These are phyloP conservation scores for Catharanthus roseus DNA, from an alignment of 257 asterid genomes.

Conservation along the genomic window DNA sequence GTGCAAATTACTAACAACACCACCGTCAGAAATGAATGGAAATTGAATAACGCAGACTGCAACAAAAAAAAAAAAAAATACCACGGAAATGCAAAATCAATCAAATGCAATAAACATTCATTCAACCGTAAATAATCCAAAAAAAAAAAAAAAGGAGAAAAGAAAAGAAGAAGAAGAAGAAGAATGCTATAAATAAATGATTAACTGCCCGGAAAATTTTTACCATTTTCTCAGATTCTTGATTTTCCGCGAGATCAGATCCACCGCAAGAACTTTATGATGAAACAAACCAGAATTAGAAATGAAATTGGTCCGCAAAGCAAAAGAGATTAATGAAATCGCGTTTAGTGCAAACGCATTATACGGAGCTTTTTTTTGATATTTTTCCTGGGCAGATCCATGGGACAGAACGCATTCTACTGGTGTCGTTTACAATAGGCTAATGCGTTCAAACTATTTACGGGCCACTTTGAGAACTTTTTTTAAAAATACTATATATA, in stretches of 20 bases:
- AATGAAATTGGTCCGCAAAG: too few species aligned
- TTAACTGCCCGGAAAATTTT: not conserved
- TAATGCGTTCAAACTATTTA: too few species aligned
- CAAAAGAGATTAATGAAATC: too few species aligned
- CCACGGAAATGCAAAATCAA: not conserved
- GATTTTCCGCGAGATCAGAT: not conserved
- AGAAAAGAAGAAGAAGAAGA: not conserved
- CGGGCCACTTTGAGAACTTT: too few species aligned
- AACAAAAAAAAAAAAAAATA: not conserved
- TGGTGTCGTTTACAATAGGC: too few species aligned
- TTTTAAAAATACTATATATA: too few species aligned
- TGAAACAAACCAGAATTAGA: not conserved
- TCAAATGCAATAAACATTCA: not conserved
- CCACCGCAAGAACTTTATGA: not conserved
- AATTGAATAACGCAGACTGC: not conserved
- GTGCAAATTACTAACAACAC: constrained; percentile 5
- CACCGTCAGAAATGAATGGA: constrained; percentile 1
- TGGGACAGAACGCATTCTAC: too few species aligned
- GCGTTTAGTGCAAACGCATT: too few species aligned
- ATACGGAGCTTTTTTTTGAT: too few species aligned
- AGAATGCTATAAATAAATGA: not conserved
- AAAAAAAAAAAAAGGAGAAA: not conserved
- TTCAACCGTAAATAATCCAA: not conserved
- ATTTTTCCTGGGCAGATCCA: too few species aligned
- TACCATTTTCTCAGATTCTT: constrained; percentile 1